Evolutionary conservation across 1,284 basidiomycete species (phyloP), one percentile per base, ranked within the genome.

Genomic region (Golubevia sp.): DNA sequence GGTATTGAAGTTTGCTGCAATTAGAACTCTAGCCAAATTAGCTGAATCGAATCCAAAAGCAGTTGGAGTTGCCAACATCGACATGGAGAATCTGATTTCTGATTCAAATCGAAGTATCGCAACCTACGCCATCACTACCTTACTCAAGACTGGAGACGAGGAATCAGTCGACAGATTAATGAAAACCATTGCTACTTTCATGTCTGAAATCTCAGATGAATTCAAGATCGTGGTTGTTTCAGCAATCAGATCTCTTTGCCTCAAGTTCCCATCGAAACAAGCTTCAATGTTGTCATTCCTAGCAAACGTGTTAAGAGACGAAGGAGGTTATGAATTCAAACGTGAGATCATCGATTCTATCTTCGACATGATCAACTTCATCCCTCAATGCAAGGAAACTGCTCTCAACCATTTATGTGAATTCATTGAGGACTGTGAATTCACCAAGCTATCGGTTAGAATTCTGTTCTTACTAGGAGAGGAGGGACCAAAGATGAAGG

Each of bases 171-270:
- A 99, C 86, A 90, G 97, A 61, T 89, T 99, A 71, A 99, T 99
- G 91, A 99, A 99, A 85, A 96, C 99, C 86, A 99, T 99, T 81
- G 93, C 93, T 58, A 91, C 93, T 55, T 99, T 99, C 88, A 98
- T 99, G 95, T 89, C 91, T 70, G 97, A 99, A 85, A 99, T 99
- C 85, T 96, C 93, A 73, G 97, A 99, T 85, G 97, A 99, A 86
- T 99, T 99, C 89, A 99, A 99, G 87, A 94, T 99, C 81, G 97
- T 99, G 85, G 97, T 99, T 60, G 96, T 99, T 68, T 94, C 98
- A 70, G 97, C 97, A 57, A 97, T 99, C 82, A 92, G 97, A 61
- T 94, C 95, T 18, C 89, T 99, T 52, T 98, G 95, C 86, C 90
- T 99, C 86, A 99, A 99, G 86, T 99, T 99, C 88, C 97, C 97